Base-by-base conservation (phyloP, 1,284 basidiomycete genomes). In the Bjerkandera adusta region DNA sequence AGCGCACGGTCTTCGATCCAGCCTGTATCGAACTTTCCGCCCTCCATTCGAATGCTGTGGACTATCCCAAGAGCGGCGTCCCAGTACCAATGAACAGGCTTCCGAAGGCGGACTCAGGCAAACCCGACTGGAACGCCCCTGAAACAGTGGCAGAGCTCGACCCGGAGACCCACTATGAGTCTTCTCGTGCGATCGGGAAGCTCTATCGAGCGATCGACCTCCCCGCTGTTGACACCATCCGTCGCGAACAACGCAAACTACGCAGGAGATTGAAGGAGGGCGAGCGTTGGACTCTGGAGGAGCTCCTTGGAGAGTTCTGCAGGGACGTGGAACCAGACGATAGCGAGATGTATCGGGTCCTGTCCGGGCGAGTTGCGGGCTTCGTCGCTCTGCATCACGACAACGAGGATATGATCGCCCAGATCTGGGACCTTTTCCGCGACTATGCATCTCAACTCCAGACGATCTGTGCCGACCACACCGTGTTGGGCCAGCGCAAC, bases 31-130 rank as follows among this genome's bases (percentile, higher is more conserved):
- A 52, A 43, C 68, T 93, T 12, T 79, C 88, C 1, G 66, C 75
- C 36, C 65, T 87, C 16, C 89, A 87, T 60, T 79, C 87, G 55
- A 70, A 81, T 53, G 84, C 81, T 20, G 85, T 83, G 1, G 85
- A 85, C 68, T 92, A 77, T 57, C 78, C 73, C 2, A 64, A 81
- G 65, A 83, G 72, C 50, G 82, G 83, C 6, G 70, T 73, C 4
- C 73, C 84, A 1, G 83, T 87, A 6, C 60, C 61, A 5, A 54
- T 74, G 26, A 36, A 59, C 1, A 52, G 60, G 5, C 75, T 87
- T 13, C 85, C 85, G 1, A 73, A 56, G 56, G 67, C 10, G 64
- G 67, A 30, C 55, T 56, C 38, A 52, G 48, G 2, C 12, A 75
- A 68, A 36, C 83, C 82, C 4, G 83, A 85, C 57, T 85, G 82